Base-by-base conservation (phyloP, 306 rosid genomes). In the Abrus pulchellus region DNA sequence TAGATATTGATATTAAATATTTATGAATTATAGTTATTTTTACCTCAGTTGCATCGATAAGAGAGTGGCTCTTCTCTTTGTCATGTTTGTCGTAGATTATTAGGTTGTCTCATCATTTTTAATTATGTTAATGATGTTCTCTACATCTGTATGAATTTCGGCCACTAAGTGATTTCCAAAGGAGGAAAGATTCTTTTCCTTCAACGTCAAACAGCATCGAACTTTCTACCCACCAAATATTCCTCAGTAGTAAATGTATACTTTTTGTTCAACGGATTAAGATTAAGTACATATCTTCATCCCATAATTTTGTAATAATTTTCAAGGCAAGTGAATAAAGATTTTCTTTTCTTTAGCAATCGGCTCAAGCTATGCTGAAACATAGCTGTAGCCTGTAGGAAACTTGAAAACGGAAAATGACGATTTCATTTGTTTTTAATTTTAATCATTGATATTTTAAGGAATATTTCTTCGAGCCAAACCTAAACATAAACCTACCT, bases 151-250 rank as follows among this genome's bases (percentile, higher is more conserved):
- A 7, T 77, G 66, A 68, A 57, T 57, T 57, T 3, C 30, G 2
- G 72, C 75, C 83, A 45, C 70, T 1, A 6, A 34, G 70, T 53
- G 13, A 61, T 71, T 82, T 49, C 74, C 66, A 72, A 83, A 88
- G 61, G 8, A 9, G 47, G 85, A 75, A 86, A 83, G 78, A 47
- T 78, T 80, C 47, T 74, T 60, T 74, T 53, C 75, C 36, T 79
- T 38, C 53, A 12, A 54, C 6, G 27, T 20, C 76, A 48, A 59
- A 68, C 33, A 59, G 59, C 33, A 40, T 9, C 8, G 6, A 72
- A 40, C 47, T 57, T 75, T 82, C 71, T 32, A 45, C 56, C 79
- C 32, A 29, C 83, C 67, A 40, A 56, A 32, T 55, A 77, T 80
- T 84, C 76, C 30, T 9, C 11, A 55, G 20, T 20, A 4, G 4